Percentiles rank a stretch among this genome's conserved stretches.
Evolutionary conservation across 139 green algal species (phyloP).

Genomic region (Limnomonas spitsbergensis): DNA sequence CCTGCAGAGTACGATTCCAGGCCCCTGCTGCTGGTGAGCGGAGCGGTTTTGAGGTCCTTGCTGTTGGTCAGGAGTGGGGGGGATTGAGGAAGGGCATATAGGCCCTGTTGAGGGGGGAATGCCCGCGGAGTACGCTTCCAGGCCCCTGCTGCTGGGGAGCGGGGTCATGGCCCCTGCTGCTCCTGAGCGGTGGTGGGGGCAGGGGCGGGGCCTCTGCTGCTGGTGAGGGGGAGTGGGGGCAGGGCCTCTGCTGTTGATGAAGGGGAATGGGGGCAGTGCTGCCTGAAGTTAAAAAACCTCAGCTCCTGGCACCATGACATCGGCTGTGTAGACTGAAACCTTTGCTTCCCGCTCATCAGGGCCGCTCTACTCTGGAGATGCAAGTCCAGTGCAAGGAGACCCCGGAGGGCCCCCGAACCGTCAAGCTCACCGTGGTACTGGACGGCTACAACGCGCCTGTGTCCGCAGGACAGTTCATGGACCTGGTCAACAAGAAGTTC

Average conservation of each 20-base stretch:
- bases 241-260: too few relatives aligned
- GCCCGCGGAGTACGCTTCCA: slow-evolving; percentile 77
- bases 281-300: too few relatives aligned
- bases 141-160: slow-evolving; percentile 86
- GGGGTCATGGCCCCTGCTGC: not conserved
- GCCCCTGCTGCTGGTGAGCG: slow-evolving; percentile 85
- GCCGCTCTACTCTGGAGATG: slow-evolving; percentile 90
- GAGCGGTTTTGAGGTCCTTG: too few relatives aligned
- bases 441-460: slow-evolving; percentile 98
- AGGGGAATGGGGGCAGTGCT: too few relatives aligned
- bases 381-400: slow-evolving; percentile 66
- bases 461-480: slow-evolving; percentile 87
- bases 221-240: too few relatives aligned
- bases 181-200: not conserved
- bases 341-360: too few relatives aligned
- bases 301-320: too few relatives aligned
- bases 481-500: slow-evolving; percentile 86
- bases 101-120: slow-evolving; percentile 44
- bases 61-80: not conserved
- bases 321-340: too few relatives aligned
- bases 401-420: slow-evolving; percentile 52
- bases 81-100: not conserved
- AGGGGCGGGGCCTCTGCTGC: too few relatives aligned
- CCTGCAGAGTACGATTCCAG: slow-evolving; percentile 80
- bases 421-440: slow-evolving; percentile 67